A percentile compares a stretch with the other conserved stretches of the same genome.
Evolutionary conservation across 2,329 filamentous ascomycete species (phyloP).

Genomic region (Malbranchea zuffiana): DNA sequence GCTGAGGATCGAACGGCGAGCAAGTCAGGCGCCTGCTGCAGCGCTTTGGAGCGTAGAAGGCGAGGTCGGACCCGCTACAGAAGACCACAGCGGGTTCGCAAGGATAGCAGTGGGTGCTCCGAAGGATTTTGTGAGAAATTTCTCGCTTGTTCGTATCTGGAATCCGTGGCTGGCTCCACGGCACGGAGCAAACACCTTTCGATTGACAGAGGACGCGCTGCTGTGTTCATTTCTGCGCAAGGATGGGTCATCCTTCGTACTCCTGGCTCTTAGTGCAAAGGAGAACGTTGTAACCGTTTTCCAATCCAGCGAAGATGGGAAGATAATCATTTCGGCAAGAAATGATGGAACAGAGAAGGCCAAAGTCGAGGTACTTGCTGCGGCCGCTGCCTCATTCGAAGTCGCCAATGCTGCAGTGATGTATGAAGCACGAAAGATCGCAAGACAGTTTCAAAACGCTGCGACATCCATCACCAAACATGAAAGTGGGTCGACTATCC

Average conservation of each 20-base stretch:
- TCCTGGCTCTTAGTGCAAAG: constrained; percentile 67
- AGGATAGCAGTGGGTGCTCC: constrained; percentile 53
- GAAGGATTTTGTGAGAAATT: constrained; percentile 59
- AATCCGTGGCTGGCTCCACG: constrained; percentile 80
- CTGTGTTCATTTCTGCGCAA: constrained; percentile 64
- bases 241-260: constrained; percentile 62
- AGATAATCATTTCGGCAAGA: constrained; percentile 56
- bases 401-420: constrained; percentile 67
- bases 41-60: constrained; percentile 44
- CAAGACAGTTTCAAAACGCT: constrained; percentile 23
- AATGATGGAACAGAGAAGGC: constrained; percentile 55
- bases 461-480: constrained; percentile 33
- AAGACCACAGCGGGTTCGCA: constrained; percentile 40
- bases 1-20: constrained; percentile 25
- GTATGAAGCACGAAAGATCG: constrained; percentile 69
- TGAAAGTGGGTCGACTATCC: constrained; percentile 32
- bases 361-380: constrained; percentile 54
- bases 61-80: constrained; percentile 42
- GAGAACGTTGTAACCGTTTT: constrained; percentile 61
- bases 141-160: constrained; percentile 69
- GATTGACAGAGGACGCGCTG: constrained; percentile 65
- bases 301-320: constrained; percentile 52
- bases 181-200: constrained; percentile 59
- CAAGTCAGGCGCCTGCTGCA: constrained; percentile 34
- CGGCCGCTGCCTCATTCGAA: constrained; percentile 62